Conservation (phyloP, 805 yeast species). For the Torulaspora gathmanii region DNA sequence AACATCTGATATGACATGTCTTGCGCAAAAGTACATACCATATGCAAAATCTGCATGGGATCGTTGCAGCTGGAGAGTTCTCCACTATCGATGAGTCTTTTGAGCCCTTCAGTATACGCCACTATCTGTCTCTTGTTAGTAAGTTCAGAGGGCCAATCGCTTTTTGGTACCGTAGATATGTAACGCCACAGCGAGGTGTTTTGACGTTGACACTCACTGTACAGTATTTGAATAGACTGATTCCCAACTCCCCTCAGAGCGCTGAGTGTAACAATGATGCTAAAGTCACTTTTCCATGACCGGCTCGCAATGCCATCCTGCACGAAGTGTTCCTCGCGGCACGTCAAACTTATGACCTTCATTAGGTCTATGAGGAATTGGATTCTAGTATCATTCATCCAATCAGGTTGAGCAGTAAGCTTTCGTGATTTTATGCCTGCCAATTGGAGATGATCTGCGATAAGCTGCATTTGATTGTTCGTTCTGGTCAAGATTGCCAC, state of each 20-base stretch:
- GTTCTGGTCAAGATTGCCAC: conserved; percentile 51
- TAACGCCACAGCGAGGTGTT: conserved; percentile 28
- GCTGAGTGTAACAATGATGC: conserved; percentile 25
- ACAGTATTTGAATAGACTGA: conserved; percentile 22
- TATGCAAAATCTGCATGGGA: conserved; percentile 38
- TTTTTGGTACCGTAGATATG: conserved; percentile 11
- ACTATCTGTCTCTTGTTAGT: conserved; percentile 26
- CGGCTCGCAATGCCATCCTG: neutral
- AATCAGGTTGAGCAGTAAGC: conserved; percentile 45
- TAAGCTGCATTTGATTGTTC: conserved; percentile 44
- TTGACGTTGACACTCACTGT: conserved; percentile 11
- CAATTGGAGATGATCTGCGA: conserved; percentile 38
- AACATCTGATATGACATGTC: conserved; percentile 33
- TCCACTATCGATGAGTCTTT: conserved; percentile 15
- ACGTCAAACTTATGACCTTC: conserved; percentile 32
- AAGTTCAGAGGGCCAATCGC: conserved; percentile 17
- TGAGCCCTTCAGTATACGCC: conserved; percentile 27
- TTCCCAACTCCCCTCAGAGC: conserved; percentile 27
- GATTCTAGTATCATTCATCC: conserved; percentile 42
- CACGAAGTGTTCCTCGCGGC: conserved; percentile 5
- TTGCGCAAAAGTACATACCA: conserved; percentile 34
- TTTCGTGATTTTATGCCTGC: conserved; percentile 43
- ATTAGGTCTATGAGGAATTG: conserved; percentile 46
- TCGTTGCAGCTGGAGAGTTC: conserved; percentile 16
- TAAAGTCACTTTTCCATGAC: conserved; percentile 27